These are phyloP conservation scores for Diaporthe helianthi DNA, from an alignment of 2,329 filamentous ascomycete species.

Conservation along the genomic window DNA sequence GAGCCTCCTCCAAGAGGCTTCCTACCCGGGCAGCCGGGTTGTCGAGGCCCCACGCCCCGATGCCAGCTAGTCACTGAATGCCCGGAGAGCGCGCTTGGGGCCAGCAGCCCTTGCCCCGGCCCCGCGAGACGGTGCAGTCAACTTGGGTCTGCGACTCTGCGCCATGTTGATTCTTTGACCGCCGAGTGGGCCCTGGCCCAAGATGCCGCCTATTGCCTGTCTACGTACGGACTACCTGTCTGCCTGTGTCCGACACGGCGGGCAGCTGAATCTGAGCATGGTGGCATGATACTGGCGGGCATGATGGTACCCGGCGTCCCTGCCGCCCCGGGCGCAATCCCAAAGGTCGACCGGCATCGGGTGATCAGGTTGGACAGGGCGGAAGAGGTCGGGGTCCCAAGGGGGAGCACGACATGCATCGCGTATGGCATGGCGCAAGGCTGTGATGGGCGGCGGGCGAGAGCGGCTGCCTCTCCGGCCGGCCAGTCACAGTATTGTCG, in stretches of 20 bases:
- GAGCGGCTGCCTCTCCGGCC: neutral
- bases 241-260: neutral
- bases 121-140: neutral
- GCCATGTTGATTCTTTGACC: conserved; percentile 1
- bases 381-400: neutral
- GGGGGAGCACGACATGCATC: neutral
- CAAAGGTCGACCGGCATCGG: neutral
- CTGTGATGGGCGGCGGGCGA: conserved; percentile 3
- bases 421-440: conserved; percentile 19
- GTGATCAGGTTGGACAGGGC: neutral
- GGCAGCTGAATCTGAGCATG: neutral
- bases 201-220: neutral
- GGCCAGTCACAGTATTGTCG: no score
- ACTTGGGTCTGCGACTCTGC: neutral
- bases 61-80: neutral
- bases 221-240: no score
- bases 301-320: neutral
- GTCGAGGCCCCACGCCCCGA: neutral
- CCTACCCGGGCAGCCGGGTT: neutral
- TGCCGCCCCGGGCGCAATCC: neutral
- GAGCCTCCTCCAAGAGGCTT: conserved; percentile 6
- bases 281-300: conserved; percentile 13
- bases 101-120: neutral
- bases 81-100: neutral
- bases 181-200: neutral